phyloP scores from a whole-genome alignment of 768 basidiomycete genomes.

The Macrolepiota albuminosa region DNA sequence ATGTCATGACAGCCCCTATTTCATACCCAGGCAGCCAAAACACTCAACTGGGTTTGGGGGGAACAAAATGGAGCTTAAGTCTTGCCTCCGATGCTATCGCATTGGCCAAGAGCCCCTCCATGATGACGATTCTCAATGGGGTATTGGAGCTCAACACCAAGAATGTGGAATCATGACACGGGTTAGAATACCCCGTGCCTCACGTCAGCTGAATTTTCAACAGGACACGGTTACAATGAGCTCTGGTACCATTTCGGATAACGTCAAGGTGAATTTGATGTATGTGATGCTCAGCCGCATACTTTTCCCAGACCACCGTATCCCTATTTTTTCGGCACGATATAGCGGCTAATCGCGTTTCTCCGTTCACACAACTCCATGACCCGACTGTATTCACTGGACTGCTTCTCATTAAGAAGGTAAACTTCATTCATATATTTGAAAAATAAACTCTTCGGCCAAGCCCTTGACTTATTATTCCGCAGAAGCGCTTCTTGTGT shows the following conservation, averaged over 20 bases:
- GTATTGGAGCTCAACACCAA: conserved; percentile 78
- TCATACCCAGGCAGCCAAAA: conserved; percentile 46
- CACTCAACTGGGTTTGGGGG: conserved; percentile 82
- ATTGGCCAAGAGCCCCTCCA: conserved; percentile 72
- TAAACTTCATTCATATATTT: conserved; percentile 16
- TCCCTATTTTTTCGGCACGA: conserved; percentile 34
- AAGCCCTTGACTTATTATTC: conserved; percentile 90
- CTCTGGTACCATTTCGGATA: conserved; percentile 73
- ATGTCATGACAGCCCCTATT: conserved; percentile 20
- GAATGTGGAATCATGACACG: conserved; percentile 77
- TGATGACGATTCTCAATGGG: conserved; percentile 80
- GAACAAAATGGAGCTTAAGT: conserved; percentile 77
- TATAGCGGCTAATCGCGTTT: conserved; percentile 92
- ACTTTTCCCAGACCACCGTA: background rate
- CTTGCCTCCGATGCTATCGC: conserved; percentile 75
- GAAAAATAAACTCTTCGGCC: background rate
- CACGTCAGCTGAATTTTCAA: background rate
- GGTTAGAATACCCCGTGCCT: conserved; percentile 29
- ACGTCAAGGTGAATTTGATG: conserved; percentile 76
- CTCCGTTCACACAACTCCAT: conserved; percentile 72
- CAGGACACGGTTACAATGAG: conserved; percentile 83
- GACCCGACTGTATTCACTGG: conserved; percentile 71
- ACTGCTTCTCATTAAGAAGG: conserved; percentile 80
- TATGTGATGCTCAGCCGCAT: conserved; percentile 21
- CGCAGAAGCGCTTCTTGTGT: conserved; percentile 64